phyloP scores from a whole-genome alignment of 768 basidiomycete genomes.

The Coprinopsis cinerea region DNA sequence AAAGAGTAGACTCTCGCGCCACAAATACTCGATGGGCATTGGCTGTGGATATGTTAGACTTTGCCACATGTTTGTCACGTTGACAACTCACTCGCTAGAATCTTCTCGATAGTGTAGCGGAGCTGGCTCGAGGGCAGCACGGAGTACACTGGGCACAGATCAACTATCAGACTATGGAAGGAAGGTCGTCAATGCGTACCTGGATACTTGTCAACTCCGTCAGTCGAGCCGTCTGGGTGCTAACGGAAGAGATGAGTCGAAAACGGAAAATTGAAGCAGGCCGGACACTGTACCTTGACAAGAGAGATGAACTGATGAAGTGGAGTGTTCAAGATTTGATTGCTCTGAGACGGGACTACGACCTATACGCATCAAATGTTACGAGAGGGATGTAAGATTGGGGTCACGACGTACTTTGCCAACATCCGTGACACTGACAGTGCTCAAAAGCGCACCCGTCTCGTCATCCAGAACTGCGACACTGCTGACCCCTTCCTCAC shows the following conservation, averaged over 20 bases:
- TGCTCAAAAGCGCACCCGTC: slow-evolving; percentile 56
- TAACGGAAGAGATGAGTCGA: slow-evolving; percentile 19
- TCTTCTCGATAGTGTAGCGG: slow-evolving; percentile 69
- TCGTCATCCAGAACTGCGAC: slow-evolving; percentile 72
- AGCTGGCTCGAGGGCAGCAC: slow-evolving; percentile 60
- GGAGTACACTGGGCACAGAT: slow-evolving; percentile 54
- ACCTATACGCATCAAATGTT: slow-evolving; percentile 34
- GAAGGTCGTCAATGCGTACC: slow-evolving; percentile 30
- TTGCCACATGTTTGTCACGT: not conserved
- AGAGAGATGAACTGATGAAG: slow-evolving; percentile 63
- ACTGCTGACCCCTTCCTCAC: slow-evolving; percentile 79
- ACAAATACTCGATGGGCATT: slow-evolving; percentile 78
- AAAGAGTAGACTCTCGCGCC: slow-evolving; percentile 52
- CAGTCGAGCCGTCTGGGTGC: slow-evolving; percentile 70
- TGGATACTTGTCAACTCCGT: slow-evolving; percentile 76
- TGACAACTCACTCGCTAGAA: slow-evolving; percentile 65
- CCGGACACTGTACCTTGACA: slow-evolving; percentile 51
- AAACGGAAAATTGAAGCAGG: not conserved
- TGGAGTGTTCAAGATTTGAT: slow-evolving; percentile 65
- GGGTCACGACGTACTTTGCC: slow-evolving; percentile 47
- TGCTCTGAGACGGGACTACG: slow-evolving; percentile 76
- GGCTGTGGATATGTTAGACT: slow-evolving; percentile 36
- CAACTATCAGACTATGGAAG: not conserved
- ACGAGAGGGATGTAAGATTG: not conserved
- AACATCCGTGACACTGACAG: slow-evolving; percentile 79